Evolutionary conservation across 1,284 basidiomycete species (phyloP), one percentile per base, ranked within the genome.

Genomic region (Schizophyllum amplum): DNA sequence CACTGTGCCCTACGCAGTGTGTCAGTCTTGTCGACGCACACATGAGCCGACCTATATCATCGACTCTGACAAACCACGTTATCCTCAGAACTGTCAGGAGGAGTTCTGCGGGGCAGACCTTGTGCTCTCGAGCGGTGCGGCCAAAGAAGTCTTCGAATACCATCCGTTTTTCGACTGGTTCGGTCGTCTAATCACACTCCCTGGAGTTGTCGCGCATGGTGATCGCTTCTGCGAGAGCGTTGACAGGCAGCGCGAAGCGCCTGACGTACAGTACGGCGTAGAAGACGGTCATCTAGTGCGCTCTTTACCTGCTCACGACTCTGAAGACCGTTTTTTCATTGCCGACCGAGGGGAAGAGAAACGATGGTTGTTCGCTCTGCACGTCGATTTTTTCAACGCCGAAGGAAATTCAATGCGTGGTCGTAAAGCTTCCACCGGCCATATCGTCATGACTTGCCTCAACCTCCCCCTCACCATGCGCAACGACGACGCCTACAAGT

Each of bases 351-450:
- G 59, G 4, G 2, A 24, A 4, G 59, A 60, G 47, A 56, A 56
- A n/a, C 17, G 59, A 22, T 60, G 52, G 53, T 55, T 60, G 5
- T 60, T 60, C 27, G 51, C 46, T 2, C 50, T 60, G 5, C 49
- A 57, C n/a, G 52, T 33, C 5, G 59, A 60, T 24, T 57, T 57
- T 25, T 60, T 60, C 56, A 60, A 55, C 20, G 26, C 52, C n/a
- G 48, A 60, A 23, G 59, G 59, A 9, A 55, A 54, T n/a, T 33
- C 26, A 24, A 17, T 46, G 5, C 22, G 56, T 11, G 53, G 56
- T 5, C 21, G 52, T n/a, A 25, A 22, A 7, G 13, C 25, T 7
- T 60, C 59, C n/a, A 60, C 56, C 11, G 56, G 56, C 11, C 49
- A 57, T 4, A 53, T 57, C 22, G 47, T 49, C 11, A 21, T 57